These are phyloP conservation scores for Rhizophagus clarus DNA, from an alignment of 192 early-diverging fungal genomes.

Conservation along the genomic window DNA sequence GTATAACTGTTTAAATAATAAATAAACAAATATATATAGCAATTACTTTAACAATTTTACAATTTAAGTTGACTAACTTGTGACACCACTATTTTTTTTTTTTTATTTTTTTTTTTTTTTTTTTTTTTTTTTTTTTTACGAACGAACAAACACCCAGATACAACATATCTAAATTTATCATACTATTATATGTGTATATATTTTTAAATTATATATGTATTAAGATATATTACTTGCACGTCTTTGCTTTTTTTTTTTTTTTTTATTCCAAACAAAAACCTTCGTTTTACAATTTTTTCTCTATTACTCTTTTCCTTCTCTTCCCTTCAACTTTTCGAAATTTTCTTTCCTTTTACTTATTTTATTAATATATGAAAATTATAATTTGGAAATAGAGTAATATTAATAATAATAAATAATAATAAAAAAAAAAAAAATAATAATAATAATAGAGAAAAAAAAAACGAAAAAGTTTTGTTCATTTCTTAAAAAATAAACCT, in stretches of 20 bases:
- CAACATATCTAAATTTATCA: background rate
- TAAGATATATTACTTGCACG: slow-evolving; percentile 9
- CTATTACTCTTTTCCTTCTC: background rate
- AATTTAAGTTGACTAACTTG: no score
- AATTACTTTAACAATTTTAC: no score
- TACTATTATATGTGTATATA: background rate
- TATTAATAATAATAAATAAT: background rate
- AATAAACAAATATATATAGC: no score
- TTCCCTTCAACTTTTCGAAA: background rate
- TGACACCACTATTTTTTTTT: no score
- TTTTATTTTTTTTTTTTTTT: no score
- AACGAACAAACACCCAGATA: background rate
- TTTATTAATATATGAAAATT: background rate
- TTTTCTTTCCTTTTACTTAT: background rate
- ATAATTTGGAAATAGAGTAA: background rate
- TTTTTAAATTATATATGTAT: background rate
- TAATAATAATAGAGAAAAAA: no score
- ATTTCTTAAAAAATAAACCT: no score
- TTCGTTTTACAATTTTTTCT: background rate
- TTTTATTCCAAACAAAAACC: background rate
- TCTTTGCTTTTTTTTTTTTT: background rate
- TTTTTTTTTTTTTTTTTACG: no score
- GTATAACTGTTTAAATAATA: no score
- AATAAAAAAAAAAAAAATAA: background rate
- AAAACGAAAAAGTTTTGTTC: background rate